phyloP scores from a whole-genome alignment of 768 basidiomycete genomes.

The Termitomyces sp. region DNA sequence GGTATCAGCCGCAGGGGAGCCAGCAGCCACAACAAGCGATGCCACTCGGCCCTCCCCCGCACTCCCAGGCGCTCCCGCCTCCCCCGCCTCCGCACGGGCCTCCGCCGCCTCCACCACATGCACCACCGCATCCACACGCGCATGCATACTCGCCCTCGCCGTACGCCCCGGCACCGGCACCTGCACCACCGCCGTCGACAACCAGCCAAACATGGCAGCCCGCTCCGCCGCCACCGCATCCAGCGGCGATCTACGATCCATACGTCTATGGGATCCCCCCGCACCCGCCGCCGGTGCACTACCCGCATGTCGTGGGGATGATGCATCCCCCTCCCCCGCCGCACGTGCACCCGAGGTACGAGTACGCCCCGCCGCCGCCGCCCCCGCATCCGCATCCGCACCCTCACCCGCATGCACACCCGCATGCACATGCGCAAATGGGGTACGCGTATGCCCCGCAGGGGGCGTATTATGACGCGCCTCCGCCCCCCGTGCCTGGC shows the following conservation, averaged over 20 bases:
- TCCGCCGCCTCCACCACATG: background rate
- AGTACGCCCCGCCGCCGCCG: background rate
- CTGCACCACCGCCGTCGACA: background rate
- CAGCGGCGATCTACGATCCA: conserved; percentile 14
- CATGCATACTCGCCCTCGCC: background rate
- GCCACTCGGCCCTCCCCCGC: background rate
- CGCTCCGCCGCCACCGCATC: background rate
- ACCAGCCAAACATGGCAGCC: conserved; percentile 11
- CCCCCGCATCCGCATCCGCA: background rate
- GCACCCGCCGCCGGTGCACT: background rate
- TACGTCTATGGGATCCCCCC: conserved; percentile 7
- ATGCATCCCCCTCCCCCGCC: background rate
- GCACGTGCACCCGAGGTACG: background rate
- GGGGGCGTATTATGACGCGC: conserved; percentile 2
- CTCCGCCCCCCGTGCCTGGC: background rate
- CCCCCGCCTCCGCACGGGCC: background rate
- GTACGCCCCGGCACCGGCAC: background rate
- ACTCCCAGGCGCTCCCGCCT: background rate
- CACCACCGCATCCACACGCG: background rate
- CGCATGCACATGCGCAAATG: background rate
- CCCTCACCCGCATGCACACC: background rate
- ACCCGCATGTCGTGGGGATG: background rate
- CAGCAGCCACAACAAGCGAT: background rate
- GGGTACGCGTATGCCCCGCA: conserved; percentile 1
- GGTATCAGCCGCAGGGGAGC: background rate